These are phyloP conservation scores for Logfia minima DNA, from an alignment of 129 eudicot species.

Conservation along the genomic window DNA sequence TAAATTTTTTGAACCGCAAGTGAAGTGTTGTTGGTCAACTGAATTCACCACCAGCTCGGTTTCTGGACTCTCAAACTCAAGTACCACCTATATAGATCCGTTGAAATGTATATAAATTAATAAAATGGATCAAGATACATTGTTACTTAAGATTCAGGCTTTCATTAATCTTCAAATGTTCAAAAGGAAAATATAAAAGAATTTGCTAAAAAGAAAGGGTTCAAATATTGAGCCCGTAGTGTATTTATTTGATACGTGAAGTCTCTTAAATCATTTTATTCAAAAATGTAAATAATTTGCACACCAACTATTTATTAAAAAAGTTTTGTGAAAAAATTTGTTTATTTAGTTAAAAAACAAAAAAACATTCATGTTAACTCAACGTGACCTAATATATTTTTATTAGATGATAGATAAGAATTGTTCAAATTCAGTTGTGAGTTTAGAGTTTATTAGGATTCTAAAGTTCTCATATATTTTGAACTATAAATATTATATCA, in stretches of 20 bases:
- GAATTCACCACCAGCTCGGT: slow-evolving; percentile 60
- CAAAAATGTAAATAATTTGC: too few species aligned
- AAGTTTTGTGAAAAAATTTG: not conserved
- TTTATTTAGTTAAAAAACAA: not conserved
- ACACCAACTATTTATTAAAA: too few species aligned
- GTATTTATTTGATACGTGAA: not conserved
- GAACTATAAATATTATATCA: too few species aligned
- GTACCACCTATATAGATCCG: slow-evolving; percentile 43
- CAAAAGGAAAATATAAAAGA: not conserved
- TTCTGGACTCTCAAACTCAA: slow-evolving; percentile 73
- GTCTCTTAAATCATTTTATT: slow-evolving; percentile 4
- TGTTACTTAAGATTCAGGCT: not conserved
- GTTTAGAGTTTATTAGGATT: too few species aligned
- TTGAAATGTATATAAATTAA: not conserved
- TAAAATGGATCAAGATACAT: not conserved
- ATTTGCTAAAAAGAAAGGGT: not conserved
- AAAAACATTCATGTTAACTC: not conserved
- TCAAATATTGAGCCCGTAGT: not conserved
- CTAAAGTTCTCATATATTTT: too few species aligned
- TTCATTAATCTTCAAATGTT: not conserved
- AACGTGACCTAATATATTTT: not conserved
- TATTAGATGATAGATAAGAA: too few species aligned
- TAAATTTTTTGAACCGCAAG: slow-evolving; percentile 52
- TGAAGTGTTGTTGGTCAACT: slow-evolving; percentile 70
- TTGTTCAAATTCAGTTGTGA: too few species aligned